phyloP scores from a whole-genome alignment of 1,284 basidiomycete genomes.

The Meira nashicola region DNA sequence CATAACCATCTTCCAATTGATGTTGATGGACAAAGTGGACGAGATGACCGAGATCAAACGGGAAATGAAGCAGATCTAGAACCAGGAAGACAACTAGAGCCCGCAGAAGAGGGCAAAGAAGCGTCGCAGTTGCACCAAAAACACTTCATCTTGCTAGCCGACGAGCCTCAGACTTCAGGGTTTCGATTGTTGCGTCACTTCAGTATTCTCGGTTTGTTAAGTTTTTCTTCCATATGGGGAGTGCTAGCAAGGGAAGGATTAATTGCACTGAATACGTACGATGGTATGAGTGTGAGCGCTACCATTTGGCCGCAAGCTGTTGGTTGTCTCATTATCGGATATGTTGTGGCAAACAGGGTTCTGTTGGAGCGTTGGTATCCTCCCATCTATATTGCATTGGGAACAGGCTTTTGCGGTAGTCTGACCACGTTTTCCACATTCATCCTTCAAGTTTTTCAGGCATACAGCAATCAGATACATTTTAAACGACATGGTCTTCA shows the following conservation, averaged over 20 bases:
- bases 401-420: slow-evolving; percentile 92
- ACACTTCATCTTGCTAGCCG: not conserved
- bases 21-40: too few relatives aligned
- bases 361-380: slow-evolving; percentile 35
- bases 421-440: slow-evolving; percentile 96
- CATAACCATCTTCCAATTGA: too few relatives aligned
- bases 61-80: not conserved
- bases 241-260: slow-evolving; percentile 53
- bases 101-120: not conserved
- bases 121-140: not conserved
- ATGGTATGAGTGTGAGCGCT: slow-evolving; percentile 72
- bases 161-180: not conserved
- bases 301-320: slow-evolving; percentile 80
- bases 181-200: slow-evolving; percentile 17
- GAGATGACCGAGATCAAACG: too few relatives aligned
- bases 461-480: slow-evolving; percentile 70
- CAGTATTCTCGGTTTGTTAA: slow-evolving; percentile 45
- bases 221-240: slow-evolving; percentile 53
- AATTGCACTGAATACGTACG: slow-evolving; percentile 59
- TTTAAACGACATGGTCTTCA: slow-evolving; percentile 66
- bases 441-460: slow-evolving; percentile 81
- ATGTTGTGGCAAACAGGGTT: slow-evolving; percentile 46
- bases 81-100: slow-evolving; percentile 8
- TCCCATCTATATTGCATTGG: slow-evolving; percentile 75
- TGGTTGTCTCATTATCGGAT: slow-evolving; percentile 80